Percentiles rank a stretch among this genome's conserved stretches.
These are phyloP conservation scores for Leishmania mexicana DNA, from an alignment of 208 protist species.

Conservation along the genomic window DNA sequence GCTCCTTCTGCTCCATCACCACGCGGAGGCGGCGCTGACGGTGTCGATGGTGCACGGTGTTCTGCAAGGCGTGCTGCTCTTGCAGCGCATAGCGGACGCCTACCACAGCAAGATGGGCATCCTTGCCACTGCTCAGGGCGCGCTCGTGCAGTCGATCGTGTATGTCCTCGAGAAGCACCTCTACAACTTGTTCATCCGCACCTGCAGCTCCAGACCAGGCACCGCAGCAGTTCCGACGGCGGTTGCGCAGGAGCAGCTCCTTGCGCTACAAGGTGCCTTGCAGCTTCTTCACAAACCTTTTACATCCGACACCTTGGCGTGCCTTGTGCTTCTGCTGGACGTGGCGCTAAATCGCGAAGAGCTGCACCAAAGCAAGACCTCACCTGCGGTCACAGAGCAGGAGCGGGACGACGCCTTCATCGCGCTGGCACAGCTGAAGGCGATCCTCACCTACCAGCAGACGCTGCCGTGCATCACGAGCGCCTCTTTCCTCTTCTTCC, in stretches of 20 bases:
- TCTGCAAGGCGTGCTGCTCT: slow-evolving; percentile 78
- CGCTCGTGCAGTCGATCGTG: slow-evolving; percentile 74
- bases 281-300: slow-evolving; percentile 66
- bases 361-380: slow-evolving; percentile 3
- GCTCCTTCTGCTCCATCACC: slow-evolving; percentile 81
- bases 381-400: slow-evolving; percentile 32
- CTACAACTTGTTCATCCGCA: slow-evolving; percentile 43
- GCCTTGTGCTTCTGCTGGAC: slow-evolving; percentile 65
- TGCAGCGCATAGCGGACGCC: slow-evolving; percentile 87
- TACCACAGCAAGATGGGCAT: slow-evolving; percentile 80
- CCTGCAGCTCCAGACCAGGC: slow-evolving; percentile 12
- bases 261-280: slow-evolving; percentile 61
- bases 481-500: slow-evolving; percentile 93
- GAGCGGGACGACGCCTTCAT: slow-evolving; percentile 62
- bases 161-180: slow-evolving; percentile 76
- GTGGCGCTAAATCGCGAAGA: slow-evolving; percentile 56
- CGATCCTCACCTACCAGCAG: slow-evolving; percentile 60
- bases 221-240: not conserved
- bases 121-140: slow-evolving; percentile 71
- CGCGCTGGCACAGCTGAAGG: slow-evolving; percentile 73
- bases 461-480: slow-evolving; percentile 60
- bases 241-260: slow-evolving; percentile 50
- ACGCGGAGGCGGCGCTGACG: slow-evolving; percentile 51
- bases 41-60: slow-evolving; percentile 64
- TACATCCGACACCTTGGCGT: slow-evolving; percentile 56